These are phyloP conservation scores for Carpinus fangiana DNA, from an alignment of 306 rosid genomes.

Conservation along the genomic window DNA sequence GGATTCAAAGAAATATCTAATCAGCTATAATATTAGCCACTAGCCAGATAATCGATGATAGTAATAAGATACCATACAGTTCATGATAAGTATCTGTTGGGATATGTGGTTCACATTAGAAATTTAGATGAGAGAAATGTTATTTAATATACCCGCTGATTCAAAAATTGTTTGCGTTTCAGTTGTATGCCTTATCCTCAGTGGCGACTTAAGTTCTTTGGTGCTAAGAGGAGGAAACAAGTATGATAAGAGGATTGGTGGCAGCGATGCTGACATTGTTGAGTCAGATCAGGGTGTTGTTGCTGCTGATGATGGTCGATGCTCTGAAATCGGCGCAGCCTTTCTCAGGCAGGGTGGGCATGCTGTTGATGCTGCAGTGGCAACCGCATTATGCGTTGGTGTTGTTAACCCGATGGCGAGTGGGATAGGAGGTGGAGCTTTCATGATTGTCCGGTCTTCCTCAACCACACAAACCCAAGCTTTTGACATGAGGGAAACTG, in stretches of 20 bases:
- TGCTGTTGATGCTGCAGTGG: constrained; percentile 96
- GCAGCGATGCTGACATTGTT: constrained; percentile 33
- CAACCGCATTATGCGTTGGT: constrained; percentile 80
- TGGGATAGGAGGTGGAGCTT: constrained; percentile 91
- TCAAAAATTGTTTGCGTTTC: constrained; percentile 11
- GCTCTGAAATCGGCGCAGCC: constrained; percentile 76
- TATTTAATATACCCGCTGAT: no score
- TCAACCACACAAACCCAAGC: constrained; percentile 57
- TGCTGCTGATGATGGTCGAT: constrained; percentile 82
- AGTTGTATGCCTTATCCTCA: constrained; percentile 45
- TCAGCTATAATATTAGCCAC: not conserved
- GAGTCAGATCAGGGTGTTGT: constrained; percentile 84
- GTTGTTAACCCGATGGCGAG: constrained; percentile 74
- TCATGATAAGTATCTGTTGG: not conserved
- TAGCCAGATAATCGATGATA: not conserved
- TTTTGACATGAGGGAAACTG: constrained; percentile 88
- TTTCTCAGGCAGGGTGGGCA: constrained; percentile 80
- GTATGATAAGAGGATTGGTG: constrained; percentile 7
- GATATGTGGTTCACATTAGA: not conserved
- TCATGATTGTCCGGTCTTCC: constrained; percentile 74
- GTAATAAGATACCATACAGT: not conserved
- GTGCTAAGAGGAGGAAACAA: constrained; percentile 22
- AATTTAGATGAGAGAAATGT: no score
- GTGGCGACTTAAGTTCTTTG: constrained; percentile 37
- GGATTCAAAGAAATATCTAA: not conserved